Conservation (phyloP, 768 basidiomycete species). For the Lactarius hatsudake region DNA sequence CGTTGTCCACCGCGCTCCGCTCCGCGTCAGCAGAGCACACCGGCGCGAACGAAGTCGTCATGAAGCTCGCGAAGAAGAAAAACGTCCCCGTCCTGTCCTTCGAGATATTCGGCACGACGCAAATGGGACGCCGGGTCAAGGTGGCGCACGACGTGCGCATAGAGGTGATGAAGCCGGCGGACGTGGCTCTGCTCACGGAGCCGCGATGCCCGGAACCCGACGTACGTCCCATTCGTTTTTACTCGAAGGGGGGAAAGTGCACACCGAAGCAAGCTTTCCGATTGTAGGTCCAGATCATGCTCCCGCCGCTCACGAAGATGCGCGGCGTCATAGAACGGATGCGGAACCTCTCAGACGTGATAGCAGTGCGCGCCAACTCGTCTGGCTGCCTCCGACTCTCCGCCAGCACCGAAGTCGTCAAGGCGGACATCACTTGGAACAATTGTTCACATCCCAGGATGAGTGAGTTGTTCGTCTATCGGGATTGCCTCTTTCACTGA, state of each 20-base stretch:
- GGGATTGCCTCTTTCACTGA: neutral
- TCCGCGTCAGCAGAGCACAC: slow-evolving; percentile 39
- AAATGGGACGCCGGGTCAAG: slow-evolving; percentile 58
- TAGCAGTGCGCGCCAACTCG: slow-evolving; percentile 68
- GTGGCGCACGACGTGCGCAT: slow-evolving; percentile 81
- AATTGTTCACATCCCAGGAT: slow-evolving; percentile 66
- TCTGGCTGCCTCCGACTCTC: slow-evolving; percentile 53
- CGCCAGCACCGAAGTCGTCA: slow-evolving; percentile 69
- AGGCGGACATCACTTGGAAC: slow-evolving; percentile 76
- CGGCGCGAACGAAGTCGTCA: slow-evolving; percentile 58
- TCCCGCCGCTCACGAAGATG: slow-evolving; percentile 71
- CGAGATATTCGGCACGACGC: slow-evolving; percentile 64
- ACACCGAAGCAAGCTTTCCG: neutral
- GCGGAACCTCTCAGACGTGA: slow-evolving; percentile 62
- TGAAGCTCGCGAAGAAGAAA: slow-evolving; percentile 89
- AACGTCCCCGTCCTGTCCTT: slow-evolving; percentile 75
- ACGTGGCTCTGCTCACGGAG: slow-evolving; percentile 71
- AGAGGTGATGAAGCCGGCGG: slow-evolving; percentile 72
- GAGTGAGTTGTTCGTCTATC: slow-evolving; percentile 31
- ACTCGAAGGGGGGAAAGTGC: neutral
- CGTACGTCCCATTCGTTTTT: slow-evolving; percentile 41
- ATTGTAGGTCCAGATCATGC: slow-evolving; percentile 66
- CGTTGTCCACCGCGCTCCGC: slow-evolving; percentile 69
- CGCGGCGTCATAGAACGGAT: slow-evolving; percentile 79
- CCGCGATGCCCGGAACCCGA: slow-evolving; percentile 86